A percentile compares a stretch with the other conserved stretches of the same genome.
These are phyloP conservation scores for Blepharisma undulans DNA, from an alignment of 169 alveolate species.

Conservation along the genomic window DNA sequence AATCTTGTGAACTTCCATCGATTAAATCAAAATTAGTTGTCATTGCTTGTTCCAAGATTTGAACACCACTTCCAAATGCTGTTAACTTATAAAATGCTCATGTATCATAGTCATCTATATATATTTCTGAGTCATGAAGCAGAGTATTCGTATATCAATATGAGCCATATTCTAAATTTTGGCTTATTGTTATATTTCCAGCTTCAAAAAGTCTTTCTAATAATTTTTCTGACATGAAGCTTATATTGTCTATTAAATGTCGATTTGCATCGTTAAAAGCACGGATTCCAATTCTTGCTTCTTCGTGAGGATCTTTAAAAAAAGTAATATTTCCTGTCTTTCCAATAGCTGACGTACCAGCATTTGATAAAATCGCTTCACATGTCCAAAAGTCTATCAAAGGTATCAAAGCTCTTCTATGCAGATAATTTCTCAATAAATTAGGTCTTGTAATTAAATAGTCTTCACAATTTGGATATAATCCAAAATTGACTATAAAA, in stretches of 20 bases:
- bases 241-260: too few species aligned
- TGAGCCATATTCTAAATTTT: neutral
- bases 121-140: neutral
- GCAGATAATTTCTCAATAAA: too few species aligned
- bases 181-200: neutral
- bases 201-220: neutral
- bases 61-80: neutral
- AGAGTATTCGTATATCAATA: neutral
- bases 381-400: neutral
- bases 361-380: neutral
- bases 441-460: neutral
- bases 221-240: neutral
- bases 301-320: too few species aligned
- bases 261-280: neutral
- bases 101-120: neutral
- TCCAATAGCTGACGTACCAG: neutral
- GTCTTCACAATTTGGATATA: neutral
- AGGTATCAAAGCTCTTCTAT: neutral
- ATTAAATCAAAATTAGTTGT: neutral
- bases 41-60: neutral
- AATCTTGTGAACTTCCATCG: neutral
- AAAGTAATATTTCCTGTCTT: neutral
- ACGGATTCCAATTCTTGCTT: too few species aligned
- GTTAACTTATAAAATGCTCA: neutral
- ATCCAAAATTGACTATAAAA: neutral